These are phyloP conservation scores for Brassica incana DNA, from an alignment of 345 rosid species.

Conservation along the genomic window DNA sequence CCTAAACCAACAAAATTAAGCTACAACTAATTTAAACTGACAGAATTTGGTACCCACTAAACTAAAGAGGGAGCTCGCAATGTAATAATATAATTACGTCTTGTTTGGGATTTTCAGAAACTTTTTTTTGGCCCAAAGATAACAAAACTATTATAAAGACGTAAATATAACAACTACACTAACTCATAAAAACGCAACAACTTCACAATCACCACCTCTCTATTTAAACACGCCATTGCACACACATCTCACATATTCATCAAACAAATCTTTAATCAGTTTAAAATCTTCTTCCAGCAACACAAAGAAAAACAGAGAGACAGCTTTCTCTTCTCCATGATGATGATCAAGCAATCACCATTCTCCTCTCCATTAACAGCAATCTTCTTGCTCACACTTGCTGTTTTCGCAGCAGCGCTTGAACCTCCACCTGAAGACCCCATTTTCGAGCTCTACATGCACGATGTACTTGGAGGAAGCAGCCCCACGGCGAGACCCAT, in stretches of 20 bases:
- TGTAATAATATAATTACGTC: not conserved
- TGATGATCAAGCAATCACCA: constrained; percentile 50
- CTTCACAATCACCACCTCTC: constrained; percentile 44
- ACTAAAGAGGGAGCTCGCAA: not conserved
- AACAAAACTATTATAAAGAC: constrained; percentile 26
- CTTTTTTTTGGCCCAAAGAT: not conserved
- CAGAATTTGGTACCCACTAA: not conserved
- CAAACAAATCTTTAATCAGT: constrained; percentile 24
- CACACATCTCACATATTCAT: constrained; percentile 31
- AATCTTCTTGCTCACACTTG: constrained; percentile 41
- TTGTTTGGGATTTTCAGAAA: not conserved
- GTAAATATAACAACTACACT: constrained; percentile 54
- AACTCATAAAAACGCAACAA: constrained; percentile 36
- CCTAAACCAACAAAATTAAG: not conserved
- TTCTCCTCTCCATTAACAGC: constrained; percentile 36
- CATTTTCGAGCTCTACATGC: constrained; percentile 78
- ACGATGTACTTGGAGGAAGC: constrained; percentile 87
- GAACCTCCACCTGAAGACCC: constrained; percentile 52
- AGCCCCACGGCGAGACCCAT: constrained; percentile 87
- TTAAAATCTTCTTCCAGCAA: constrained; percentile 1
- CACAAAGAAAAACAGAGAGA: not conserved
- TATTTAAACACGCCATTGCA: constrained; percentile 46
- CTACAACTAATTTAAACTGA: not conserved
- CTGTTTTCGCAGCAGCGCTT: constrained; percentile 44
- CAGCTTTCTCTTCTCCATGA: constrained; percentile 29